phyloP scores from a whole-genome alignment of 225 moss, liverwort and hornwort genomes.

The Neckera pumila region DNA sequence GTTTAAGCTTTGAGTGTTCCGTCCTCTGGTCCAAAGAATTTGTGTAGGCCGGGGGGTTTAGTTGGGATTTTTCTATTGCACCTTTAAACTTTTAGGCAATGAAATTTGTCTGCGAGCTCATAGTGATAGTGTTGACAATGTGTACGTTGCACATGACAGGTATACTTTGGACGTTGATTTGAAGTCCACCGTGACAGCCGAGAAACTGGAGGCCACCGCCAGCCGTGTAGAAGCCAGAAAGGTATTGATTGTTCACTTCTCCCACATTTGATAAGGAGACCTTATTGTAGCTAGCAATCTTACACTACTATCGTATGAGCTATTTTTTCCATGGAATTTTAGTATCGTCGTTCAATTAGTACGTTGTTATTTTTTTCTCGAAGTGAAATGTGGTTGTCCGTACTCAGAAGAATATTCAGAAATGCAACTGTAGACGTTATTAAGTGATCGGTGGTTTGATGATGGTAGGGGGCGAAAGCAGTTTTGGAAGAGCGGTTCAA shows the following conservation, averaged over 20 bases:
- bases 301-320: no score
- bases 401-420: background rate
- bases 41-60: background rate
- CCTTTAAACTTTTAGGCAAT: background rate
- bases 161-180: conserved; percentile 74
- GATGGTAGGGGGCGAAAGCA: conserved; percentile 41
- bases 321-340: background rate
- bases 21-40: background rate
- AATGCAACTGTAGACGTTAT: background rate
- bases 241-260: conserved; percentile 3
- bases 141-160: conserved; percentile 4
- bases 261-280: background rate
- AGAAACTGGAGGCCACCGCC: conserved; percentile 52
- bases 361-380: background rate
- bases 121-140: background rate
- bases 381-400: background rate
- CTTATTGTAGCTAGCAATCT: background rate
- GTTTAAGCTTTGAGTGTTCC: background rate
- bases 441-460: background rate
- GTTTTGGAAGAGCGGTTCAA: conserved; percentile 73
- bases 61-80: background rate
- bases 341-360: background rate
- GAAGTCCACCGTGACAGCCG: conserved; percentile 47
- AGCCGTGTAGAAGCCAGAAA: conserved; percentile 55
- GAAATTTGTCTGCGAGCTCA: background rate